Evolutionary conservation across 352 stramenopile species (phyloP).

Genomic region (Globisporangium recalcitrans): DNA sequence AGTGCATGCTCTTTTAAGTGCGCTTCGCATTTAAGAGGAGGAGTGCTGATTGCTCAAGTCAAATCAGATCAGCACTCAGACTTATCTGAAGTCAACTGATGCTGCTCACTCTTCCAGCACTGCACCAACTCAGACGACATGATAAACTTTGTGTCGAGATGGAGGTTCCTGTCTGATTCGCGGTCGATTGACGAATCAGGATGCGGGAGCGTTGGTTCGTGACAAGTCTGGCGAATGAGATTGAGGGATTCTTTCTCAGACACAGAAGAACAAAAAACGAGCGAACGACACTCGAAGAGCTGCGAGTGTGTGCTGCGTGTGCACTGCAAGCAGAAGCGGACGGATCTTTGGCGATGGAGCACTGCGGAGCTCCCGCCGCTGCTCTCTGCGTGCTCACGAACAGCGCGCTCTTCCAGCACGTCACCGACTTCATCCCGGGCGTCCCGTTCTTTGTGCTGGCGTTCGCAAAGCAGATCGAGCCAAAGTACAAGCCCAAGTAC

Average conservation of each 20-base stretch:
- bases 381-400: constrained; percentile 9
- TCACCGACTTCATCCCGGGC: background rate
- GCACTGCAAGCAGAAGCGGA: background rate
- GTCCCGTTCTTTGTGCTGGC: background rate
- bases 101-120: no score
- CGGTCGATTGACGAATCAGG: no score
- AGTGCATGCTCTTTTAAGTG: background rate
- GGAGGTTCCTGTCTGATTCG: no score
- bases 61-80: no score
- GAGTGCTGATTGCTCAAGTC: no score
- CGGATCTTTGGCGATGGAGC: background rate
- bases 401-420: background rate
- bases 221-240: no score
- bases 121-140: no score
- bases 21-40: no score
- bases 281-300: constrained; percentile 1
- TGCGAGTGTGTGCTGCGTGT: background rate
- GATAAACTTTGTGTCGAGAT: no score
- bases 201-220: no score
- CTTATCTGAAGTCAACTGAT: no score
- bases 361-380: background rate
- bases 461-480: constrained; percentile 1
- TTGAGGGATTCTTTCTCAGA: background rate
- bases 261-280: background rate
- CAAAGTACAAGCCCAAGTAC: constrained; percentile 10